Evolutionary conservation across 108 stramenopile genomes (phyloP).

Genomic region (Fistulifera pelliculosa): DNA sequence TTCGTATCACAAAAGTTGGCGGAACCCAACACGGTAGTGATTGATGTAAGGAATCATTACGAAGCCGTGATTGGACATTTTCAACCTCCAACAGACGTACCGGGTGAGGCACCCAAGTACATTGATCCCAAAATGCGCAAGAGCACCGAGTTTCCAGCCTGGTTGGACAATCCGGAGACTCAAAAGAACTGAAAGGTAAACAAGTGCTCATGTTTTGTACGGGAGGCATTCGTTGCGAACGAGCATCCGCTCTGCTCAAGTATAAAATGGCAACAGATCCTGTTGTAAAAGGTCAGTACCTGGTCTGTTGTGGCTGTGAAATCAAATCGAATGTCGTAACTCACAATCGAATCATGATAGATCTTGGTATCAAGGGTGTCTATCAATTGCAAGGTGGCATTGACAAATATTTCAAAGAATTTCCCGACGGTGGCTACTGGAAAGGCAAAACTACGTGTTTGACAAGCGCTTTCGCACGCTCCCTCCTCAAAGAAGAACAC

Average conservation of each 20-base stretch:
- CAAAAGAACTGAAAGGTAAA: conserved; percentile 79
- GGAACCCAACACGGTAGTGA: conserved; percentile 56
- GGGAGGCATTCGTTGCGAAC: conserved; percentile 81
- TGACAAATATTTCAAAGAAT: conserved; percentile 74
- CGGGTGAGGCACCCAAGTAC: conserved; percentile 35
- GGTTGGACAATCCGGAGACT: conserved; percentile 69
- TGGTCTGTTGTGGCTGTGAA: no score
- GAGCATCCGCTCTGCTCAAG: conserved; percentile 81
- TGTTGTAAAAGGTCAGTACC: conserved; percentile 23
- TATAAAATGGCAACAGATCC: conserved; percentile 66
- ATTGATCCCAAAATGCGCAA: conserved; percentile 89
- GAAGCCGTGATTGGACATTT: conserved; percentile 84
- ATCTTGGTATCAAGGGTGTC: conserved; percentile 66
- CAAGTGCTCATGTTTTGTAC: conserved; percentile 82
- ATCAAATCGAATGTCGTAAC: no score
- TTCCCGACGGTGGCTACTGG: conserved; percentile 84
- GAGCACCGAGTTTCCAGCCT: conserved; percentile 77
- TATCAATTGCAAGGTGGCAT: conserved; percentile 86
- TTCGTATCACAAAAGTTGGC: conserved; percentile 77
- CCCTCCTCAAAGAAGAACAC: conserved; percentile 43
- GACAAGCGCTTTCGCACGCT: conserved; percentile 87
- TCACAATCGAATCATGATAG: background rate
- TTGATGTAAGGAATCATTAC: conserved; percentile 91
- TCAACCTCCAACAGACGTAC: conserved; percentile 41
- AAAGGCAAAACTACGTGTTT: conserved; percentile 80